A percentile compares a stretch with the other conserved stretches of the same genome.
Conservation (phyloP, 345 rosid genomes). For the Angophora floribunda region DNA sequence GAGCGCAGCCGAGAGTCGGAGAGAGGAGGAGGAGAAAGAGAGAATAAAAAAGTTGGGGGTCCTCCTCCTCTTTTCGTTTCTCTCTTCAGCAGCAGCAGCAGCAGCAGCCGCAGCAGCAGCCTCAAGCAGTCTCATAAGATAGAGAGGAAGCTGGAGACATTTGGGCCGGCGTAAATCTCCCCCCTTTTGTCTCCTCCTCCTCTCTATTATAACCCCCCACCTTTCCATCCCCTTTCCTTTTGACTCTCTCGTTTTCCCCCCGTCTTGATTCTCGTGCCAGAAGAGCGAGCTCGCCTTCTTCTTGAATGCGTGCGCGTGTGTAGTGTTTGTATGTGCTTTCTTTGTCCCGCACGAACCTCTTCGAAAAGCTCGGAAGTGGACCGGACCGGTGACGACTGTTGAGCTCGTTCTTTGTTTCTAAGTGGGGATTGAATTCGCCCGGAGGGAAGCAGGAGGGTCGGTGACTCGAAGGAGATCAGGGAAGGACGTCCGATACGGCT, state of each 20-base stretch:
- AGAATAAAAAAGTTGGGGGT: background rate
- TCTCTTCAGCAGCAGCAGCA: too few species aligned
- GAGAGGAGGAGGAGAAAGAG: background rate
- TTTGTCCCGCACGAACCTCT: background rate
- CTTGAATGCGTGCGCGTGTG: background rate
- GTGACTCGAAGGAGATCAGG: background rate
- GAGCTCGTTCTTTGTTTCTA: background rate
- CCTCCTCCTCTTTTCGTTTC: background rate
- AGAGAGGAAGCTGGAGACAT: constrained; percentile 64
- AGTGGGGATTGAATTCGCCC: background rate
- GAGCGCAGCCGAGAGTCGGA: background rate
- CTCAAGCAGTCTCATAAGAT: background rate
- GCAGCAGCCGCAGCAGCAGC: too few species aligned
- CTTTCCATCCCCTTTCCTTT: background rate
- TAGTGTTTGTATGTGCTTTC: background rate
- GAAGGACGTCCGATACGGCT: background rate
- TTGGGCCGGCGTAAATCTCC: constrained; percentile 14
- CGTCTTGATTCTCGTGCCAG: background rate
- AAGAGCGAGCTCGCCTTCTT: background rate
- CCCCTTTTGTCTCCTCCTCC: constrained; percentile 59
- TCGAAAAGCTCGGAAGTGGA: background rate
- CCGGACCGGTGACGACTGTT: background rate
- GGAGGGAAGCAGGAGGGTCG: background rate
- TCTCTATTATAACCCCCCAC: constrained; percentile 16
- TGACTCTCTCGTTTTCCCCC: background rate